A percentile compares a stretch with the other conserved stretches of the same genome.
phyloP scores from a whole-genome alignment of 441 rosid species.

The Pelargonium exstipulatum region DNA sequence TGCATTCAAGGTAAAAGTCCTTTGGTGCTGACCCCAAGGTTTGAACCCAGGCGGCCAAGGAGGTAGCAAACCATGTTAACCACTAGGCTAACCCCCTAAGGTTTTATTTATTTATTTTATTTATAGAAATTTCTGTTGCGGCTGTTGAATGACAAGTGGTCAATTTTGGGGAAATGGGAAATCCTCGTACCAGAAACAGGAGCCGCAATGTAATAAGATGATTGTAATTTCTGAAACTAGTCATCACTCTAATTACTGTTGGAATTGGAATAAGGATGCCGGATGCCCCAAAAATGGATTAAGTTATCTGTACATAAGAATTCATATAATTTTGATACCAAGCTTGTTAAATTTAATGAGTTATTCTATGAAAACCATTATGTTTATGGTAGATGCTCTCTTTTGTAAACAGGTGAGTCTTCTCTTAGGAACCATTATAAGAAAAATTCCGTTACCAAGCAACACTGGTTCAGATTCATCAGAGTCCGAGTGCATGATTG shows the following conservation, averaged over 20 bases:
- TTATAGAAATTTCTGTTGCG: background rate
- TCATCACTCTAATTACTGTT: background rate
- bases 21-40: no score
- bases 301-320: background rate
- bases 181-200: background rate
- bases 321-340: background rate
- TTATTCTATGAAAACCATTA: background rate
- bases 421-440: slow-evolving; percentile 79
- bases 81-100: no score
- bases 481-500: slow-evolving; percentile 28
- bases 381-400: slow-evolving; percentile 15
- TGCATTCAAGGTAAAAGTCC: no score
- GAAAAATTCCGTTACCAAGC: slow-evolving; percentile 81
- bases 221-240: no score
- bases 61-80: no score
- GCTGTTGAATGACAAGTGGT: no score
- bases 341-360: background rate
- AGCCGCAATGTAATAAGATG: no score
- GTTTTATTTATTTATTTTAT: no score
- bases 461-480: slow-evolving; percentile 34
- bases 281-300: background rate
- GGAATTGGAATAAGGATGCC: background rate
- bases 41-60: no score
- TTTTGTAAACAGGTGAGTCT: slow-evolving; percentile 72
- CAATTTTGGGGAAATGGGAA: background rate